Conservation (phyloP, 2,329 filamentous ascomycete genomes). For the Dothistroma septosporum region DNA sequence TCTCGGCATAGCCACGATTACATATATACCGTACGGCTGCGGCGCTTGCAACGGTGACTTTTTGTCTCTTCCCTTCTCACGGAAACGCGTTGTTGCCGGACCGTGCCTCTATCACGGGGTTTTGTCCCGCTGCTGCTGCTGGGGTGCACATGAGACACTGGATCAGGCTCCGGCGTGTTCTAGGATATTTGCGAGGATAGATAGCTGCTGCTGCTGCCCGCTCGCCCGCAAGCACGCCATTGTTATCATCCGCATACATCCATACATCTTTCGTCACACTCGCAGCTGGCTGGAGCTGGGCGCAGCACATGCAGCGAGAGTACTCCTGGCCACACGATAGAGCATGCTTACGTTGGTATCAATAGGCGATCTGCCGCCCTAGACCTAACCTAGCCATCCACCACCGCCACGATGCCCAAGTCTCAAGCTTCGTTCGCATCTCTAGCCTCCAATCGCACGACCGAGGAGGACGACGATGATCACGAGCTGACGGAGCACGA, state of each 20-base stretch:
- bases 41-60: background rate
- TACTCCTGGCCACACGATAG: background rate
- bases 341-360: conserved; percentile 1
- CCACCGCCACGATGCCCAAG: conserved; percentile 31
- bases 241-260: background rate
- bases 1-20: background rate
- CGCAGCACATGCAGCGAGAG: background rate
- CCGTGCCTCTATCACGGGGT: background rate
- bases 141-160: background rate
- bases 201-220: background rate
- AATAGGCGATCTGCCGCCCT: background rate
- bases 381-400: background rate
- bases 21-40: too few species aligned
- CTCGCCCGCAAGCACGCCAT: background rate
- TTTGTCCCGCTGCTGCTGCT: background rate
- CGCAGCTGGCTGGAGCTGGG: background rate
- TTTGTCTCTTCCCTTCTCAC: background rate
- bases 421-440: conserved; percentile 31
- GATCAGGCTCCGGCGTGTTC: background rate
- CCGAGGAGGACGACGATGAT: conserved; percentile 34
- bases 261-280: background rate
- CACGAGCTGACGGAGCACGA: conserved; percentile 31
- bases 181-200: background rate
- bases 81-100: background rate
- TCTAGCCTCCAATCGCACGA: conserved; percentile 32